Evolutionary conservation across 768 basidiomycete species (phyloP).

Genomic region (Suillus subalutaceus): DNA sequence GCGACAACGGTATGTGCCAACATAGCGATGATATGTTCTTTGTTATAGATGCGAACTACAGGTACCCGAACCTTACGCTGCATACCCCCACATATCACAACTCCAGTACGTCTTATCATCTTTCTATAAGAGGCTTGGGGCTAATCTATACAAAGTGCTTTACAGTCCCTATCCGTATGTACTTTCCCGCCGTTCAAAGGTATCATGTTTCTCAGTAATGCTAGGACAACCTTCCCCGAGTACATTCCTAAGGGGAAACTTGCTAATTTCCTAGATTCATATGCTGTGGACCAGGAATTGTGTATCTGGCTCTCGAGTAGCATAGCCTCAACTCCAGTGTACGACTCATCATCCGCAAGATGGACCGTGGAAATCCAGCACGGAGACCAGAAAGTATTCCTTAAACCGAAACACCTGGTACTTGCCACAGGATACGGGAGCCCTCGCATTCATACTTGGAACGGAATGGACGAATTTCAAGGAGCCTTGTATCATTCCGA

Average conservation of each 20-base stretch:
- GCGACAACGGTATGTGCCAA: slow-evolving; percentile 50
- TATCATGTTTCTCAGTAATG: neutral
- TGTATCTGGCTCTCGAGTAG: neutral
- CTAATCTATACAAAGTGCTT: neutral
- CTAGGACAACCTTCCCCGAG: neutral
- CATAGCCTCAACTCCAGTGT: neutral
- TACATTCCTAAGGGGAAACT: neutral
- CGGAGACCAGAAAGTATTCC: neutral
- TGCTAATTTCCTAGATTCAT: neutral
- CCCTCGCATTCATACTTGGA: neutral
- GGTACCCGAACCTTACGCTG: slow-evolving; percentile 1
- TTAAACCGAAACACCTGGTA: neutral
- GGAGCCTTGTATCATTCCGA: neutral
- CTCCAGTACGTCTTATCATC: neutral
- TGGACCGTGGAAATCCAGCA: neutral
- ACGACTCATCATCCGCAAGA: neutral
- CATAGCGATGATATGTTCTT: slow-evolving; percentile 49
- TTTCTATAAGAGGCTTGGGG: neutral
- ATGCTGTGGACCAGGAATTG: neutral
- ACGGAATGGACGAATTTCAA: neutral
- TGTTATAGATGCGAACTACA: slow-evolving; percentile 23
- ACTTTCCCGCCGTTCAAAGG: neutral
- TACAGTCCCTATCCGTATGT: neutral
- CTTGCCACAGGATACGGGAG: neutral
- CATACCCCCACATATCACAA: neutral